Base-by-base conservation (phyloP, 2,329 filamentous ascomycete species). In the Sporothrix luriei region DNA sequence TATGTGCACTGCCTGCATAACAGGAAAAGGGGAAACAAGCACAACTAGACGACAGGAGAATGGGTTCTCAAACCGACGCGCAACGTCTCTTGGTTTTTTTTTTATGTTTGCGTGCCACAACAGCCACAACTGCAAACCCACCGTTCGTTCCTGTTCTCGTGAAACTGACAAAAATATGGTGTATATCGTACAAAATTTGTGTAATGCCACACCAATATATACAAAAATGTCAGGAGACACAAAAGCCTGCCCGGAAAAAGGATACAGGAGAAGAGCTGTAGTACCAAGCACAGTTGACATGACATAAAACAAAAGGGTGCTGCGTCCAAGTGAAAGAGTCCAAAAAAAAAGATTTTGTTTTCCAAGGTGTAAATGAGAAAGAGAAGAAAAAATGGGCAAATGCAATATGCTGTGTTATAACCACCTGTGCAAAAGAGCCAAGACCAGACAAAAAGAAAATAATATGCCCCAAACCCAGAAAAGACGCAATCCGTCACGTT, bases 261-360 rank as follows among this genome's bases (percentile, higher is more conserved):
- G 11, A 26, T 6, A 54, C 11, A 26, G 26, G 2, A 66, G 14
- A 6, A 2, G 21, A 9, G 11, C 7, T 19, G 14, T 9, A 29
- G 21, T 6, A 46, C 26, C 38, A 62, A 46, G 16, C 11, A 26
- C 14, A 43, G 10, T 43, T 29, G 21, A 46, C 40, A 67, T 55
- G 2, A 59, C 5, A 65, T 29, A 19, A 26, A 29, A 68, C 6
- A 59, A 24, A 61, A 40, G 14, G 21, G 66, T 40, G 49, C 49
- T 66, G 64, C 26, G 38, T 46, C 66, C 52, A 46, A 29, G 49
- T 49, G 52, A 38, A 51, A 26, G 49, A 61, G 26, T 46, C 24
- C 66, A 49, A 48, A 59, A 57, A 57, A 55, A 29, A 57, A 55
- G n/a, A n/a, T 55, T 55, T 49, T 59, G 24, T 61, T 61, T 61